Evolutionary conservation across 306 rosid genomes (phyloP).

Genomic region (Trichosanthes cucumerina): DNA sequence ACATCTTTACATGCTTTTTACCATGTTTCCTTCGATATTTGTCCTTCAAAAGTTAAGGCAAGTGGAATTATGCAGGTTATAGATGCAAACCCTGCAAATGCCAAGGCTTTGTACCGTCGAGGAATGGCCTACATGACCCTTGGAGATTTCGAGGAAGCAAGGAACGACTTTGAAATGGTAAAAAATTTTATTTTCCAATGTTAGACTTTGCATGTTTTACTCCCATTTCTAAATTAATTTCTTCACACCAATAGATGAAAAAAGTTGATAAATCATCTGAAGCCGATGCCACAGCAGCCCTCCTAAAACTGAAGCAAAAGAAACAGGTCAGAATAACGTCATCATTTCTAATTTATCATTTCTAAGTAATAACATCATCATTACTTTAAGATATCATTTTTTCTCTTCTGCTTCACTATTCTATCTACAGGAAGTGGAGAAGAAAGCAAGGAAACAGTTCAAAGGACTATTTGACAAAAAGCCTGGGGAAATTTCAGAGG

Average conservation of each 20-base stretch:
- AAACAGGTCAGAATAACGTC: constrained; percentile 48
- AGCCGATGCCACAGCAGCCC: constrained; percentile 82
- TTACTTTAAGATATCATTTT: not conserved
- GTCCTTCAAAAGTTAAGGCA: constrained; percentile 8
- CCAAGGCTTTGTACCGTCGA: constrained; percentile 92
- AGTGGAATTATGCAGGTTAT: constrained; percentile 45
- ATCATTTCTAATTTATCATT: not conserved
- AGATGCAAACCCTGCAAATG: constrained; percentile 84
- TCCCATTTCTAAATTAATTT: constrained; percentile 14
- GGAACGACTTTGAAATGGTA: constrained; percentile 70
- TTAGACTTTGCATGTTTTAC: not conserved
- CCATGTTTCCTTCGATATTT: not conserved
- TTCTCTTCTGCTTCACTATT: constrained; percentile 6
- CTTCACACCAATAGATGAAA: constrained; percentile 45
- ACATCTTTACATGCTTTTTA: not conserved
- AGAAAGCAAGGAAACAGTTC: constrained; percentile 67
- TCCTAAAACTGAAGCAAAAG: constrained; percentile 60
- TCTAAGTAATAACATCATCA: not conserved
- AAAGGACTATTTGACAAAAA: constrained; percentile 89
- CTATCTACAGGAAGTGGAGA: constrained; percentile 59
- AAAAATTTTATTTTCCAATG: not conserved
- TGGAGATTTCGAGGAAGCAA: constrained; percentile 92
- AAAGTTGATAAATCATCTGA: constrained; percentile 67
- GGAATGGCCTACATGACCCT: constrained; percentile 88
- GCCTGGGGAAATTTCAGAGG: constrained; percentile 84